These are phyloP conservation scores for Dendrobium nobile DNA, from an alignment of 106 monocot genomes.

Conservation along the genomic window DNA sequence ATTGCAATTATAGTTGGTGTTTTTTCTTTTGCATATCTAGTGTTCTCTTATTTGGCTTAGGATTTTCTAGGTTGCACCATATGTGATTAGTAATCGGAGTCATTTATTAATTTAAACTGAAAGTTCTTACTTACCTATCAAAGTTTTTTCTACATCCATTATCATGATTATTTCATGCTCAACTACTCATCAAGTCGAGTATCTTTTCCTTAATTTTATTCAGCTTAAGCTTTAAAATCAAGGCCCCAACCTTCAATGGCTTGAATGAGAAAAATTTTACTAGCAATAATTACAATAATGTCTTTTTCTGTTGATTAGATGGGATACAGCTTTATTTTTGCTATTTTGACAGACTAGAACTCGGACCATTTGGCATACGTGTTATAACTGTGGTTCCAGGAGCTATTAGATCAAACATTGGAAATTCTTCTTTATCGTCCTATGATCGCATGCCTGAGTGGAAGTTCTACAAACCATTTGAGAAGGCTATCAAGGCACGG, in stretches of 20 bases:
- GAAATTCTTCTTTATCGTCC: constrained; percentile 36
- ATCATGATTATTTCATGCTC: not conserved
- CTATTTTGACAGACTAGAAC: constrained; percentile 46
- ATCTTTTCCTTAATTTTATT: too few species aligned
- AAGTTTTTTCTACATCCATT: not conserved
- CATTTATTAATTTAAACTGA: not conserved
- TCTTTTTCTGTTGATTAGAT: not conserved
- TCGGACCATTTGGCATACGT: constrained; percentile 48
- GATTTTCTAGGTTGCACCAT: too few species aligned
- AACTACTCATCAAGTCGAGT: not conserved
- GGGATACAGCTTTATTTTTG: not conserved
- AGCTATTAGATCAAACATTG: constrained; percentile 72
- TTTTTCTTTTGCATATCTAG: too few species aligned
- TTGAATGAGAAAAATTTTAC: too few species aligned
- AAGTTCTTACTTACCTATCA: too few species aligned
- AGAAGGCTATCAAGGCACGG: constrained; percentile 40
- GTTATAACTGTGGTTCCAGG: constrained; percentile 77
- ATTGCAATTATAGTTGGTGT: too few species aligned
- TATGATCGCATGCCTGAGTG: constrained; percentile 73
- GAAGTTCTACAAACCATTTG: constrained; percentile 76
- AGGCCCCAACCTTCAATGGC: too few species aligned
- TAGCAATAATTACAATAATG: too few species aligned
- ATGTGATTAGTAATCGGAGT: not conserved
- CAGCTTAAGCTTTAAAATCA: too few species aligned
- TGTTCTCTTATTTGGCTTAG: too few species aligned